Percentiles rank a stretch among this genome's conserved stretches.
phyloP scores from a whole-genome alignment of 2,329 filamentous ascomycete genomes.

The Xylariomycetidae sp. region DNA sequence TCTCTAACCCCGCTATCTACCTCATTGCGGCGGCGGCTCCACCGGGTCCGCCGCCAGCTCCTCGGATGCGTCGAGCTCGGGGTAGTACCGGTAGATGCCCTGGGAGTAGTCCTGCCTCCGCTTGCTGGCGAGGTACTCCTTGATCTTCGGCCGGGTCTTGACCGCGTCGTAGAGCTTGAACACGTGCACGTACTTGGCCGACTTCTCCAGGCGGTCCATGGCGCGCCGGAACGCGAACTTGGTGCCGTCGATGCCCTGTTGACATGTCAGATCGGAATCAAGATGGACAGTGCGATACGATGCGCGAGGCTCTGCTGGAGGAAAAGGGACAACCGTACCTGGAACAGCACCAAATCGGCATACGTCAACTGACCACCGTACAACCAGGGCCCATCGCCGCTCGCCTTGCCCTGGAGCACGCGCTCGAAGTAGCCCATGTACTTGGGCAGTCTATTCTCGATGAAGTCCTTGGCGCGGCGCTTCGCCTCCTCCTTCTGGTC shows the following conservation, averaged over 20 bases:
- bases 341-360: constrained; percentile 69
- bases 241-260: constrained; percentile 49
- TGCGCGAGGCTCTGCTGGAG: no score
- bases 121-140: constrained; percentile 62
- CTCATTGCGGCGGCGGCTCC: no score
- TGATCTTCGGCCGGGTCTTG: constrained; percentile 56
- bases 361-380: constrained; percentile 61
- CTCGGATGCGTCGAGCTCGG: constrained; percentile 54
- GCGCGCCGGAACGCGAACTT: constrained; percentile 67
- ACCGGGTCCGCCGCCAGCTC: neutral
- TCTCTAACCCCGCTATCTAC: no score
- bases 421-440: constrained; percentile 66
- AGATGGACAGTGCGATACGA: no score
- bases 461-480: constrained; percentile 50
- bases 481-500: constrained; percentile 66
- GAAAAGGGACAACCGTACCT: constrained; percentile 47
- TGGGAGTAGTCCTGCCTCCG: constrained; percentile 54
- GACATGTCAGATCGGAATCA: no score
- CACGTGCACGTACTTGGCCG: constrained; percentile 52
- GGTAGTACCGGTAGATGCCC: constrained; percentile 68
- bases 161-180: constrained; percentile 61
- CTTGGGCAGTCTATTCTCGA: constrained; percentile 61
- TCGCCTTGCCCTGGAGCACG: constrained; percentile 52
- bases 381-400: constrained; percentile 56
- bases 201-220: constrained; percentile 45